Conservation (phyloP, 176 grass and related monocot genomes). For the Carex parvula region DNA sequence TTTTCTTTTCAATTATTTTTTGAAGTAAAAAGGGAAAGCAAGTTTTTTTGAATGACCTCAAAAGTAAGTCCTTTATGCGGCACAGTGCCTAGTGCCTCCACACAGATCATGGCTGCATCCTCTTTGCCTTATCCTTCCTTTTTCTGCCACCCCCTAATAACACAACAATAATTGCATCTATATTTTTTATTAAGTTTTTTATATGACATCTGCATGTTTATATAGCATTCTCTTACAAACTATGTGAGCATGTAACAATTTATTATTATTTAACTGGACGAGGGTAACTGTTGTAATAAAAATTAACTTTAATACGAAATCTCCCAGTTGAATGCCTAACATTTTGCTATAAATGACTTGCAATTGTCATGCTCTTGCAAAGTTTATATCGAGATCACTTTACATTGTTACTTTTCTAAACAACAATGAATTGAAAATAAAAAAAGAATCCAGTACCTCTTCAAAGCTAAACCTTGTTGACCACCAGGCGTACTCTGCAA, state of each 20-base stretch:
- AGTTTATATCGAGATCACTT: background rate
- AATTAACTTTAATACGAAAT: background rate
- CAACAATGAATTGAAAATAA: background rate
- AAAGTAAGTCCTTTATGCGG: conserved; percentile 50
- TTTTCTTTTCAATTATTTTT: background rate
- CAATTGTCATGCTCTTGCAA: background rate
- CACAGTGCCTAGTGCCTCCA: conserved; percentile 62
- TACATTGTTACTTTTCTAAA: background rate
- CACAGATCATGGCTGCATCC: conserved; percentile 77
- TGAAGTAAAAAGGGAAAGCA: background rate
- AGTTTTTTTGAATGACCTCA: conserved; percentile 41
- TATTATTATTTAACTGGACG: background rate
- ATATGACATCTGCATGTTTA: background rate
- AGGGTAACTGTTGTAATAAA: background rate
- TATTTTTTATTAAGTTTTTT: background rate
- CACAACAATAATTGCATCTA: background rate
- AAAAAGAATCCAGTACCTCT: conserved; percentile 40
- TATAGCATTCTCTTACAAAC: background rate
- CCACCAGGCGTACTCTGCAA: conserved; percentile 65
- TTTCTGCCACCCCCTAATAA: conserved; percentile 58
- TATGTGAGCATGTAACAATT: background rate
- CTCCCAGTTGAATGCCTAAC: background rate
- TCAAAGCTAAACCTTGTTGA: conserved; percentile 57
- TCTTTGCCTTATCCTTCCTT: conserved; percentile 84
- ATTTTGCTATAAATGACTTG: background rate